Conservation (phyloP, 108 stramenopile species). For the Parietichytrium sp. region DNA sequence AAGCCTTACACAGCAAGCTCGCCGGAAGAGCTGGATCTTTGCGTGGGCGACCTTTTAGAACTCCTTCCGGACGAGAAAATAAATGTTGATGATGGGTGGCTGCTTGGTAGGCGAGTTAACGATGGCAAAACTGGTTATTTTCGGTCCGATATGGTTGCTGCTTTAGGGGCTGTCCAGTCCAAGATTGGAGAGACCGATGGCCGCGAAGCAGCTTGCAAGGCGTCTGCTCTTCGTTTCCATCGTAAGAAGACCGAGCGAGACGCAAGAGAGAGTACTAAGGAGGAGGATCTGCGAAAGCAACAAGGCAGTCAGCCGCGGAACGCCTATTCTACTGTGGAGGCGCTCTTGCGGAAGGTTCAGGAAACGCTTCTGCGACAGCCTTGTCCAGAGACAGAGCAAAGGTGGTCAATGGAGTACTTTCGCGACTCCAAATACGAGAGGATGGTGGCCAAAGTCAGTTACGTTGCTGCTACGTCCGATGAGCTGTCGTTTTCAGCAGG, state of each 20-base stretch:
- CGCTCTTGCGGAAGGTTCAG: neutral
- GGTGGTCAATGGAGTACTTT: neutral
- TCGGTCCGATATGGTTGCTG: neutral
- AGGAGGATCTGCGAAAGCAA: neutral
- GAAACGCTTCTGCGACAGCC: no score
- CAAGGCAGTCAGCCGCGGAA: no score
- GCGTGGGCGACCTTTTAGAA: neutral
- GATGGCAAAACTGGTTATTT: neutral
- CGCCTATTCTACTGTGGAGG: neutral
- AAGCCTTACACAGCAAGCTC: neutral
- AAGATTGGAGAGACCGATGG: no score
- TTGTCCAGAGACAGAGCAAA: no score
- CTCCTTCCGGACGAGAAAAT: conserved; percentile 23
- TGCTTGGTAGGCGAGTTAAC: neutral
- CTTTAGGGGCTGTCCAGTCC: neutral
- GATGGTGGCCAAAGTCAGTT: neutral
- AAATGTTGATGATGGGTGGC: conserved; percentile 1
- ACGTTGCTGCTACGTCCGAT: neutral
- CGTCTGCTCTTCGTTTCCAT: neutral
- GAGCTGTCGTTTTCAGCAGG: neutral
- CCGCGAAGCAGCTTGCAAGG: neutral
- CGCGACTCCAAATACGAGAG: neutral
- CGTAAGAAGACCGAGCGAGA: conserved; percentile 17
- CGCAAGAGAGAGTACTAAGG: neutral
- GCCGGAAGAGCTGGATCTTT: neutral